These are phyloP conservation scores for Diaporthe capsici DNA, from an alignment of 2,329 filamentous ascomycete species.

Conservation along the genomic window DNA sequence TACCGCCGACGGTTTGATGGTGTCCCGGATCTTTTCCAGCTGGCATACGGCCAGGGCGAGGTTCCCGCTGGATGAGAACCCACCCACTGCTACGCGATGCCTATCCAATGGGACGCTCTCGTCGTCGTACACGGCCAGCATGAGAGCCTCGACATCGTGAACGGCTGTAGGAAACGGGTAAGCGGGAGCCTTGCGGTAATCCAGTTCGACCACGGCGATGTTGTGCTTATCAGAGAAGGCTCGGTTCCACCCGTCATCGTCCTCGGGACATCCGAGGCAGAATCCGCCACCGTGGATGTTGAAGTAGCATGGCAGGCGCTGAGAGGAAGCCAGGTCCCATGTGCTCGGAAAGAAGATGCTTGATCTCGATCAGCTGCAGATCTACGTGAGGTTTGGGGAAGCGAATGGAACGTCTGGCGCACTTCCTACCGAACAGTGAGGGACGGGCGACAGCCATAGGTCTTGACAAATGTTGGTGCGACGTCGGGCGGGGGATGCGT, in stretches of 20 bases:
- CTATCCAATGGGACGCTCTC: not conserved
- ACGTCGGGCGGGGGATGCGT: not conserved
- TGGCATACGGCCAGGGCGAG: not conserved
- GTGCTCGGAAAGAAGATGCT: not conserved
- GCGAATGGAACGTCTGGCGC: not conserved
- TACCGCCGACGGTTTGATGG: not conserved
- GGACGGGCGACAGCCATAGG: constrained; percentile 1
- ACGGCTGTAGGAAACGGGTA: not conserved
- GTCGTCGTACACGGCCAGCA: not conserved
- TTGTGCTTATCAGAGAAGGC: not conserved
- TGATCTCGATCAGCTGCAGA: not conserved
- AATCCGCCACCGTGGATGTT: constrained; percentile 11
- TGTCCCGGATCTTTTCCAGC: not conserved
- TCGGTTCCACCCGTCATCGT: not conserved
- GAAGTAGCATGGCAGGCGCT: constrained; percentile 5
- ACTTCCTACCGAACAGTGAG: not conserved
- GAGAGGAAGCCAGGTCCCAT: not conserved
- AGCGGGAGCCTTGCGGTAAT: not conserved
- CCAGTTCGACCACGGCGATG: not conserved
- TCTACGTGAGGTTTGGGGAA: no score
- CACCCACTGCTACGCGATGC: not conserved
- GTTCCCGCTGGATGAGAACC: not conserved
- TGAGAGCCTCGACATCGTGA: constrained; percentile 4
- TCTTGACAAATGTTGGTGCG: not conserved
- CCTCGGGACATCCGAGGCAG: not conserved